Base-by-base conservation (phyloP, 257 asterid genomes). In the Capsicum baccatum region DNA sequence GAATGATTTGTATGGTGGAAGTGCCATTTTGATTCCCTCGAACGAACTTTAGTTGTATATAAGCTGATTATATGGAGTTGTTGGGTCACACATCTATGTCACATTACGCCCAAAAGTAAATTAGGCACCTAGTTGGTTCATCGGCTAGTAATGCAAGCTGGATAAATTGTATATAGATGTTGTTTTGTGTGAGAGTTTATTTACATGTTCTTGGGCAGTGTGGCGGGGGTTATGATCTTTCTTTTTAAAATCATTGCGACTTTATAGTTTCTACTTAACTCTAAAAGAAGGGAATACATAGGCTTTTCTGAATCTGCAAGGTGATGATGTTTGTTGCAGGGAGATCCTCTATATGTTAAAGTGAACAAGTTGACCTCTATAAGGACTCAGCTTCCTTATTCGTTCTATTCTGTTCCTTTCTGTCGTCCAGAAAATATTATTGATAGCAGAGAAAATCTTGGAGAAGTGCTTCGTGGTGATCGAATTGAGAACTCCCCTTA, bases 381-480 rank as follows among this genome's bases (percentile, higher is more conserved):
- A 87, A 93, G 91, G 89, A 93, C 97, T 83, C 97, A 92, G 87
- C 95, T 93, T 84, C 95, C 97, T 14, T 93, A 93, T 85, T 91
- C 94, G 3, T 93, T 88, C 90, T 93, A 92, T 76, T 87, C 94
- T 76, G 91, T 92, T 81, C 94, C 92, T 70, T 91, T 86, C 85
- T 92, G 94, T 84, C 90, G 57, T 79, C 96, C 96, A 33, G 84
- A 91, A 68, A 86, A 83, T 85, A 90, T 91, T 81, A 88, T 92
- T 58, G 96, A 92, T 85, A 93, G 94, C 84, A 92, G 97, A 79
- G 95, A 93, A 85, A 93, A 93, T 90, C 95, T 93, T 54, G 95
- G 97, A 79, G 95, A 93, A 89, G 94, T 93, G 47, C 97, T 93
- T 81, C 97, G 94, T 83, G 97, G 97, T 0, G 97, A 93, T 80